A percentile compares a stretch with the other conserved stretches of the same genome.
Conservation (phyloP, 2,329 filamentous ascomycete genomes). For the Ophiocordyceps robertsii region DNA sequence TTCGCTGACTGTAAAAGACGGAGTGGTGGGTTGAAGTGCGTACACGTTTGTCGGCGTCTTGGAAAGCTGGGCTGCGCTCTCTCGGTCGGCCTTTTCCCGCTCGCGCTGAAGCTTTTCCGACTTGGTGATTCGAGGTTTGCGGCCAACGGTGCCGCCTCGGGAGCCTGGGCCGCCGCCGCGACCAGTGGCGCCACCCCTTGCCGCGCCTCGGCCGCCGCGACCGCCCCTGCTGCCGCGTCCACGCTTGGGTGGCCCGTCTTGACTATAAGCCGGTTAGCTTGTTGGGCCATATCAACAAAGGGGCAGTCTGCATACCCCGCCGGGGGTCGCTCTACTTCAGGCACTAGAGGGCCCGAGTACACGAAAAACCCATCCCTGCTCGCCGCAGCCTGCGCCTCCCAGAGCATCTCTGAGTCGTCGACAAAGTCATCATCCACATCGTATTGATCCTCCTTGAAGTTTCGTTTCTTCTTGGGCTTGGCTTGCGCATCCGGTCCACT, state of each 20-base stretch:
- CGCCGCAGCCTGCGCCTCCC: constrained; percentile 90
- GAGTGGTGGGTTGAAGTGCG: constrained; percentile 22
- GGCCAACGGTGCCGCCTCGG: constrained; percentile 56
- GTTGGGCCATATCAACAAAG: too few species aligned
- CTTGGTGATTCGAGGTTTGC: constrained; percentile 79
- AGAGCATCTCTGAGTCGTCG: constrained; percentile 87
- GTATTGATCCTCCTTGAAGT: constrained; percentile 70
- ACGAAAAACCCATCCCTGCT: constrained; percentile 97
- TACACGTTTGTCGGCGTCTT: constrained; percentile 24
- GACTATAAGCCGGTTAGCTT: constrained; percentile 34
- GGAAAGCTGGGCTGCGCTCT: constrained; percentile 30
- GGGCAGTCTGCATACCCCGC: constrained; percentile 29
- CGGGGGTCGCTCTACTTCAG: constrained; percentile 66
- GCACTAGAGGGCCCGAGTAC: constrained; percentile 82
- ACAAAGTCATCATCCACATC: constrained; percentile 75
- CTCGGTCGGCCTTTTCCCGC: constrained; percentile 65
- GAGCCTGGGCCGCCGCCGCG: constrained; percentile 50
- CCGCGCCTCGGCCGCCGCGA: constrained; percentile 48
- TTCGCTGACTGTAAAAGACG: constrained; percentile 22
- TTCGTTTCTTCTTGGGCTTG: constrained; percentile 66
- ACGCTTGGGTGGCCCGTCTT: constrained; percentile 61
- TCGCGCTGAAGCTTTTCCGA: constrained; percentile 72
- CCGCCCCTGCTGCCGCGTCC: constrained; percentile 39
- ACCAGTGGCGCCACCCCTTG: constrained; percentile 37
- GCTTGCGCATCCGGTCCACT: constrained; percentile 48